These are phyloP conservation scores for Metschnikowia picachoensis DNA, from an alignment of 805 yeast genomes.

Conservation along the genomic window DNA sequence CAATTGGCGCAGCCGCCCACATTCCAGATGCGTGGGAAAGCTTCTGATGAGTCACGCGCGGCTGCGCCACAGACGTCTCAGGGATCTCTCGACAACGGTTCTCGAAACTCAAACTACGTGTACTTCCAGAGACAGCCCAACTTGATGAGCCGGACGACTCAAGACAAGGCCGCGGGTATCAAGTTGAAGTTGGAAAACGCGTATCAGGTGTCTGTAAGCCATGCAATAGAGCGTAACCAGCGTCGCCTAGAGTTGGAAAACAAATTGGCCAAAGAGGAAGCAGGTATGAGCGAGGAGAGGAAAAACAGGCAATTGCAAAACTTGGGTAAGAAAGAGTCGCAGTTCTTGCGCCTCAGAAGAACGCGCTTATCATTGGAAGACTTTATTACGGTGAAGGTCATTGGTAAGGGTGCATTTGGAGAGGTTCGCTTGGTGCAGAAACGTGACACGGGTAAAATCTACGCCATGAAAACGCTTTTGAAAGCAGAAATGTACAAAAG, in stretches of 20 bases:
- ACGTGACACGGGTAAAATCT: slow-evolving; percentile 84
- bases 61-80: slow-evolving; percentile 8
- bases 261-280: slow-evolving; percentile 58
- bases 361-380: slow-evolving; percentile 81
- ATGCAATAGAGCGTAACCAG: slow-evolving; percentile 94
- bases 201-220: slow-evolving; percentile 79
- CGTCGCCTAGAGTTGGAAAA: slow-evolving; percentile 84
- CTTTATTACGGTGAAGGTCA: slow-evolving; percentile 82
- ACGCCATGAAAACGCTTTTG: slow-evolving; percentile 89
- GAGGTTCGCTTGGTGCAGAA: slow-evolving; percentile 94
- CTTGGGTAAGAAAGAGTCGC: slow-evolving; percentile 85
- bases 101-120: slow-evolving; percentile 31
- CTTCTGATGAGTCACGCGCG: slow-evolving; percentile 9
- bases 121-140: slow-evolving; percentile 83
- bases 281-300: slow-evolving; percentile 71
- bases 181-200: slow-evolving; percentile 79
- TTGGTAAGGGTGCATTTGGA: slow-evolving; percentile 97
- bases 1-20: slow-evolving; percentile 13
- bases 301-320: slow-evolving; percentile 76
- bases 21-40: slow-evolving; percentile 8
- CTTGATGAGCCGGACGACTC: slow-evolving; percentile 63
- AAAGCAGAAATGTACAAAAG: slow-evolving; percentile 92
- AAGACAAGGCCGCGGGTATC: slow-evolving; percentile 80
- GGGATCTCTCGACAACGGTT: slow-evolving; percentile 1
- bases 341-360: slow-evolving; percentile 77